phyloP scores from a whole-genome alignment of 2,329 filamentous ascomycete species.

The Phaeophleospora eucalypticola region DNA sequence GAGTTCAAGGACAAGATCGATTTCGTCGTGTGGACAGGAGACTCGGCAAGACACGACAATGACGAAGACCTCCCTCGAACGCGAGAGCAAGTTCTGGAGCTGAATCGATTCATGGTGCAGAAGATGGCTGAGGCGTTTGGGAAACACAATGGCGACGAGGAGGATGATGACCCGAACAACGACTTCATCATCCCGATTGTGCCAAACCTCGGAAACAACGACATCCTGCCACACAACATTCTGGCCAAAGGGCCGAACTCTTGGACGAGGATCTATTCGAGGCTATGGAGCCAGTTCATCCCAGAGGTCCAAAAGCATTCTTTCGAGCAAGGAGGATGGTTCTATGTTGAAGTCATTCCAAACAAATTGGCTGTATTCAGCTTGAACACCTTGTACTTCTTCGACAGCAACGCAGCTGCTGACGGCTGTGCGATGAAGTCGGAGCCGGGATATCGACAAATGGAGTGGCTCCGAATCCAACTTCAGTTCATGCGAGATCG shows the following conservation, averaged over 20 bases:
- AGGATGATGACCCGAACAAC: conserved; percentile 47
- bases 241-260: conserved; percentile 78
- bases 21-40: conserved; percentile 40
- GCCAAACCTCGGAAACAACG: conserved; percentile 93
- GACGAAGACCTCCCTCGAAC: conserved; percentile 63
- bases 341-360: conserved; percentile 86
- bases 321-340: conserved; percentile 92
- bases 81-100: conserved; percentile 67
- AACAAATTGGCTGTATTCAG: conserved; percentile 83
- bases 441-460: conserved; percentile 87
- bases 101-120: conserved; percentile 71
- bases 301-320: conserved; percentile 87
- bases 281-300: conserved; percentile 82
- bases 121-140: conserved; percentile 74
- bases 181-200: conserved; percentile 73
- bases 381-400: conserved; percentile 87
- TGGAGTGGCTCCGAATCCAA: conserved; percentile 93
- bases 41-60: conserved; percentile 39
- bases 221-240: conserved; percentile 95
- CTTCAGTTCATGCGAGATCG: conserved; percentile 75
- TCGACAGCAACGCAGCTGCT: conserved; percentile 85
- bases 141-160: conserved; percentile 46
- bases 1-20: conserved; percentile 36
- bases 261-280: conserved; percentile 72
- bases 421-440: conserved; percentile 76